These are phyloP conservation scores for Aspergillus quadrilineatus DNA, from an alignment of 2,329 filamentous ascomycete species.

Conservation along the genomic window DNA sequence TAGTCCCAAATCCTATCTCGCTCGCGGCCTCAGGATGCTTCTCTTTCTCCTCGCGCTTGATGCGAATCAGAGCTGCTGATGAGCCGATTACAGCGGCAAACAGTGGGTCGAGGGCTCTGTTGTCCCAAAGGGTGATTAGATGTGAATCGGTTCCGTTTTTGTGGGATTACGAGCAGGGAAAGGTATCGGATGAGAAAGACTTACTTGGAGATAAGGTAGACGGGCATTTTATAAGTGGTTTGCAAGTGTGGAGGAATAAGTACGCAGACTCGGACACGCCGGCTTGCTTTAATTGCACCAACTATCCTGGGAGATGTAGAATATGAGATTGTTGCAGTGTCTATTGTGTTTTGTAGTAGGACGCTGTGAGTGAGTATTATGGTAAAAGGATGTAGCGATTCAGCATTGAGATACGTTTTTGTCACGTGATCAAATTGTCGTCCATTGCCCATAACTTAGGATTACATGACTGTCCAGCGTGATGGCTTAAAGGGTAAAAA, in stretches of 20 bases:
- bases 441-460: no score
- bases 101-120: conserved; percentile 53
- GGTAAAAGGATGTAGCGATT: no score
- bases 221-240: conserved; percentile 20
- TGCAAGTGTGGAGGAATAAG: background rate
- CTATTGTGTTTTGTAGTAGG: no score
- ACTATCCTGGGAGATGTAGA: background rate
- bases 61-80: conserved; percentile 53
- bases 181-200: conserved; percentile 2
- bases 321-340: no score
- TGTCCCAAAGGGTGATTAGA: background rate
- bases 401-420: no score
- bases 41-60: conserved; percentile 55
- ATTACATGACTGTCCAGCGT: no score
- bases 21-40: conserved; percentile 40
- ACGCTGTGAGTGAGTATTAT: no score
- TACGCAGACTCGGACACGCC: background rate
- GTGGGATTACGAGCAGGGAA: conserved; percentile 8
- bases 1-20: conserved; percentile 31
- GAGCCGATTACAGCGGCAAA: conserved; percentile 54
- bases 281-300: background rate
- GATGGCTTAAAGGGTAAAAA: no score
- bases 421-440: no score
- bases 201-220: conserved; percentile 46
- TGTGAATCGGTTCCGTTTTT: background rate